Evolutionary conservation across 1,284 basidiomycete species (phyloP), one percentile per base, ranked within the genome.

Genomic region (Fomitopsis pinicola): DNA sequence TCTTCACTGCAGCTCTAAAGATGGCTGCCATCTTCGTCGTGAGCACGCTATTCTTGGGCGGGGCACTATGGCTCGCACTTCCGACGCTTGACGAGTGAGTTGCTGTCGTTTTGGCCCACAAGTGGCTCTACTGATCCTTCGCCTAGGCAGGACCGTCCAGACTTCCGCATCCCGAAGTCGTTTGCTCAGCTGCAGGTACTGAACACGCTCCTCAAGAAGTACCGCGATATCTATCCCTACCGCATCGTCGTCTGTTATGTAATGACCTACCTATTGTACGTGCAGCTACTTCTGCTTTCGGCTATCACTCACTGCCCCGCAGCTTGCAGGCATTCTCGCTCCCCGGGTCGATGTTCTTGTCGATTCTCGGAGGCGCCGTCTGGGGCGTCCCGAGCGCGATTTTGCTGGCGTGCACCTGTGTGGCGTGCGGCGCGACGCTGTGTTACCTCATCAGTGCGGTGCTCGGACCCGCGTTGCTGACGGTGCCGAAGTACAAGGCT

Each of bases 311-410:
- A 63, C 57, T 54, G 65, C 71, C 62, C 15, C 60, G 55, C 72
- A 95, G 94, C 76, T 82, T 98, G 4, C 97, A 99, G 80, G 94
- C 95, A 0, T 99, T 98, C 76, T 95, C 94, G 2, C 83, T 99
- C 5, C 97, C 97, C 0, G 97, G 97, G 0, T 97, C 94, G 26
- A 98, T 98, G 96, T 99, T 98, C 74, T 85, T 99, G 63, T 95
- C 94, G 56, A 98, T 98, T 71, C 87, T 98, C 8, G 95, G 93
- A 14, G 97, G 97, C 36, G 97, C 97, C 0, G 89, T 98, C 6
- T 99, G 95, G 87, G 96, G 97, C 40, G 89, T 97, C n/a, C 78
- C 92, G 1, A 76, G 89, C 7, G 96, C 96, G 0, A 82, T 98
- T 1, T 89, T 94, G 1, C 82, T 98, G n/a, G 92, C 93, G 6